Percentiles rank a stretch among this genome's conserved stretches.
Conservation (phyloP, 345 rosid species). For the Erucastrum elatum region DNA sequence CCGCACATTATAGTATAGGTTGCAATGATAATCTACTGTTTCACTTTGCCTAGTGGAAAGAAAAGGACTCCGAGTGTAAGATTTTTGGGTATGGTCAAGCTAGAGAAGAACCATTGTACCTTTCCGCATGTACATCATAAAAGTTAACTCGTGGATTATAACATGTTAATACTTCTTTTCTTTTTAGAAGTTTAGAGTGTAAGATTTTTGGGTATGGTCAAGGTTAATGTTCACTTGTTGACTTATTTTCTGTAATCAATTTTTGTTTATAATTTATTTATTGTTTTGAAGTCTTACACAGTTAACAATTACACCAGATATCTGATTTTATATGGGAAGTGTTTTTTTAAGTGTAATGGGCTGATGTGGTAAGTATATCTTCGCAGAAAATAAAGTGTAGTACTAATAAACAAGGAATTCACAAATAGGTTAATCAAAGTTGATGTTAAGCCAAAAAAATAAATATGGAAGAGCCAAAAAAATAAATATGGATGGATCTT, state of each 20-base stretch:
- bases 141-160: no score
- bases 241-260: no score
- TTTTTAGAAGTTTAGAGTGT: no score
- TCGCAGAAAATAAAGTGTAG: no score
- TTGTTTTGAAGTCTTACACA: background rate
- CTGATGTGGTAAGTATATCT: no score
- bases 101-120: background rate
- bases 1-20: background rate
- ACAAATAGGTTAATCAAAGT: no score
- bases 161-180: no score
- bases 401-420: no score
- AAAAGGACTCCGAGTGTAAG: background rate
- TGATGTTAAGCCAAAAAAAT: background rate
- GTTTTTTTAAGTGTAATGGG: no score
- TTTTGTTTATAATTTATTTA: no score
- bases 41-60: background rate
- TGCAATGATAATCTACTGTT: background rate
- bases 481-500: background rate
- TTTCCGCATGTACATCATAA: background rate
- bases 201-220: no score
- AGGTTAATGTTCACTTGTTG: background rate
- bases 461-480: background rate
- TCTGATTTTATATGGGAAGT: background rate
- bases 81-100: background rate
- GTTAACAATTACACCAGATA: no score